Evolutionary conservation across 2,329 filamentous ascomycete genomes (phyloP).

Genomic region (Tolypocladium endophyticum): DNA sequence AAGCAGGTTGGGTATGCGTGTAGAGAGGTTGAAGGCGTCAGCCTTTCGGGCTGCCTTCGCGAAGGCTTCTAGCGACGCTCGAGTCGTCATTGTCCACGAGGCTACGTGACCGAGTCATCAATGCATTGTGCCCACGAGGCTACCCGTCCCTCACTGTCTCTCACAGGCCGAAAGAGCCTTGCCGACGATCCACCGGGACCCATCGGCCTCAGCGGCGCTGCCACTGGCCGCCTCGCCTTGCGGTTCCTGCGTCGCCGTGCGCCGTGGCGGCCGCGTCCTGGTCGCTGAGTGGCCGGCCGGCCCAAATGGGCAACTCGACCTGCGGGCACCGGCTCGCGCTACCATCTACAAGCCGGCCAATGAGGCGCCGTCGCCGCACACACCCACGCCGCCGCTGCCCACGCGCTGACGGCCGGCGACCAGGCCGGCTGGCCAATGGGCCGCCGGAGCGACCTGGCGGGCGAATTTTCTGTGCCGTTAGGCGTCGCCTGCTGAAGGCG

Average conservation of each 20-base stretch:
- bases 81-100: background rate
- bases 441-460: background rate
- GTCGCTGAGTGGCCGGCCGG: background rate
- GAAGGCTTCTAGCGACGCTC: background rate
- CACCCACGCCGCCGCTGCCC: background rate
- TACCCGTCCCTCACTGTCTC: no score
- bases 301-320: background rate
- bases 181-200: background rate
- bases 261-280: background rate
- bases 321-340: background rate
- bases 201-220: background rate
- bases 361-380: background rate
- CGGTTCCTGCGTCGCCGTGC: background rate
- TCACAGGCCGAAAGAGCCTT: background rate
- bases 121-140: background rate
- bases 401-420: background rate
- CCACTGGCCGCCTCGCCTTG: background rate
- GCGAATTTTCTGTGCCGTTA: no score
- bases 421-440: background rate
- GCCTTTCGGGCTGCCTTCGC: background rate
- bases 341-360: background rate
- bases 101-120: background rate
- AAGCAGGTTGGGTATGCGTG: background rate
- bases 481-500: background rate
- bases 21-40: background rate